Percentiles rank a stretch among this genome's conserved stretches.
Evolutionary conservation across 1,139 yeast genomes (phyloP).

Genomic region (Geotrichum citri-aurantii): DNA sequence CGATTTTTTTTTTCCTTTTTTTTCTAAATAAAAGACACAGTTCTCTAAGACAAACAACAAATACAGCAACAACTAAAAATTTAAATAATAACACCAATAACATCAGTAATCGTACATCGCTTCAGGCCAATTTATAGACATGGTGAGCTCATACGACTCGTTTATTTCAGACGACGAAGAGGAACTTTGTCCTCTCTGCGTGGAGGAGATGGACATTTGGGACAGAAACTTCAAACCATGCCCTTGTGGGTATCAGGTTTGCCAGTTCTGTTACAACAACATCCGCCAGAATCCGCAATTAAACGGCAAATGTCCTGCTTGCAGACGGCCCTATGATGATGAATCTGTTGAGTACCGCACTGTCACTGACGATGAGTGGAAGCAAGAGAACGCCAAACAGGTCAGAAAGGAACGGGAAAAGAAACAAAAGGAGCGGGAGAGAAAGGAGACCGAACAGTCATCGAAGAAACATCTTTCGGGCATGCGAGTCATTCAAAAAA

Average conservation of each 20-base stretch:
- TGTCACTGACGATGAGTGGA: conserved; percentile 69
- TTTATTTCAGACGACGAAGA: conserved; percentile 78
- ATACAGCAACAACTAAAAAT: background rate
- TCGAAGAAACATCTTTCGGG: conserved; percentile 87
- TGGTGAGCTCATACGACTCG: conserved; percentile 36
- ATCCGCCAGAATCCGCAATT: conserved; percentile 73
- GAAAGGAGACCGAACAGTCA: conserved; percentile 74
- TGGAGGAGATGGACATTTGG: conserved; percentile 85
- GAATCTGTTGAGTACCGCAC: conserved; percentile 83
- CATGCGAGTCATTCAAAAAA: conserved; percentile 94
- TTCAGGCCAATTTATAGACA: background rate
- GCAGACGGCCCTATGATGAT: conserved; percentile 90
- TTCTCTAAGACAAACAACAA: background rate
- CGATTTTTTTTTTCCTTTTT: background rate
- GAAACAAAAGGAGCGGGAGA: conserved; percentile 85
- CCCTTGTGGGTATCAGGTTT: conserved; percentile 97
- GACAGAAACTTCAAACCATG: conserved; percentile 97
- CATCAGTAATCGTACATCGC: background rate
- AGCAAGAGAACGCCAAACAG: conserved; percentile 20
- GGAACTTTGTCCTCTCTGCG: conserved; percentile 77
- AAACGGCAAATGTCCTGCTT: conserved; percentile 96
- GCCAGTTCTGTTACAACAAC: conserved; percentile 96
- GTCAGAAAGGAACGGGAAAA: conserved; percentile 43
- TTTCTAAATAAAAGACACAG: background rate
- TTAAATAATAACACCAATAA: too few species aligned